These are phyloP conservation scores for Alternaria ethzedia DNA, from an alignment of 2,329 filamentous ascomycete species.

Conservation along the genomic window DNA sequence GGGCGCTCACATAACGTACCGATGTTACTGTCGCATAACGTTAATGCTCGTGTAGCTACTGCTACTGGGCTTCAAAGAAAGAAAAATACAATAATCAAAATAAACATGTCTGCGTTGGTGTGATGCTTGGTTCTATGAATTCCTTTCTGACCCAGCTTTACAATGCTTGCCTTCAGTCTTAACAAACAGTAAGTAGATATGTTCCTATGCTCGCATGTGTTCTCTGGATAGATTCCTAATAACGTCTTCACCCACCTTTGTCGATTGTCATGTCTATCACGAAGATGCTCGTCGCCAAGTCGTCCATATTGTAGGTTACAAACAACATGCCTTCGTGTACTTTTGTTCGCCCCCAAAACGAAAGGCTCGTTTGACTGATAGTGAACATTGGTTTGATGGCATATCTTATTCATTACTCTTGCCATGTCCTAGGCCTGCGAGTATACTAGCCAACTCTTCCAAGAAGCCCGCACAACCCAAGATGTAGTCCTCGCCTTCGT, in stretches of 20 bases:
- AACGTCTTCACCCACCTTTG: background rate
- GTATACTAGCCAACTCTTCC: background rate
- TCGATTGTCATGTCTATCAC: background rate
- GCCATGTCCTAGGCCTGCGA: accelerated
- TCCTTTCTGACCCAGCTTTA: background rate
- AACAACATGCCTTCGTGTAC: background rate
- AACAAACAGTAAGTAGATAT: background rate
- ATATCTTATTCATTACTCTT: background rate
- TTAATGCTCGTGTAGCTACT: background rate
- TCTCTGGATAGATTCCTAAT: accelerated
- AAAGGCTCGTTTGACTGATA: background rate
- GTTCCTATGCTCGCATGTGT: background rate
- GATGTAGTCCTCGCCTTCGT: background rate
- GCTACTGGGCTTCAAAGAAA: background rate
- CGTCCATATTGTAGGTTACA: background rate
- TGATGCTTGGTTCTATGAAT: background rate
- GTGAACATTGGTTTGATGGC: background rate
- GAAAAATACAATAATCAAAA: background rate
- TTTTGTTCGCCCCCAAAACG: background rate
- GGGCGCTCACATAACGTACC: background rate
- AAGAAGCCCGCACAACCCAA: accelerated
- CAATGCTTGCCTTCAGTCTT: background rate
- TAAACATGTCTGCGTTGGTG: background rate
- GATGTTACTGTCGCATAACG: background rate
- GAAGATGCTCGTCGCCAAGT: background rate